Percentiles rank a stretch among this genome's conserved stretches.
Conservation (phyloP, 805 yeast species). For the Wickerhamomyces sydowiorum region DNA sequence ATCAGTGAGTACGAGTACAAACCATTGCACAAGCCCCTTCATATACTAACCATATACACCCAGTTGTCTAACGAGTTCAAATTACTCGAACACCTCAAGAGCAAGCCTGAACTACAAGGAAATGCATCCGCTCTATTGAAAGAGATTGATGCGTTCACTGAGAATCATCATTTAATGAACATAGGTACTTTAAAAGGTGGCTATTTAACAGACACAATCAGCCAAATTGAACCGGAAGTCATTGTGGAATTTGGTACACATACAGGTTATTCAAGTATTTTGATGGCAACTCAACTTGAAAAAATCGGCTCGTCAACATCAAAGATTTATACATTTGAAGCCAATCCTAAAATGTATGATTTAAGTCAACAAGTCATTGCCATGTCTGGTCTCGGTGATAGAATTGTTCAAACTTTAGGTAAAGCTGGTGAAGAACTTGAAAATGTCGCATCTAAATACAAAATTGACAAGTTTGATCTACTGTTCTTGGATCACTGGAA, state of each 20-base stretch:
- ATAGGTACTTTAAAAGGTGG: constrained; percentile 8
- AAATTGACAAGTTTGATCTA: constrained; percentile 24
- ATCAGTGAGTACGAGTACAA: background rate
- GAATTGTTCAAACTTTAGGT: constrained; percentile 11
- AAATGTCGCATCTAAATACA: constrained; percentile 7
- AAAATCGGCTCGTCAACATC: constrained; percentile 4
- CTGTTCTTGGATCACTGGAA: constrained; percentile 37
- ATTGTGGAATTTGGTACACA: constrained; percentile 18
- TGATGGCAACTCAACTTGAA: constrained; percentile 11
- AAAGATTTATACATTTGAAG: constrained; percentile 16
- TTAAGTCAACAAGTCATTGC: constrained; percentile 11
- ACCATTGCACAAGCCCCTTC: background rate
- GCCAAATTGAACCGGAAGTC: constrained; percentile 8
- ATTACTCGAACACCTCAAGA: constrained; percentile 1
- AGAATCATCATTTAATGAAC: constrained; percentile 1
- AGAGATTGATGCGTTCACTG: constrained; percentile 10
- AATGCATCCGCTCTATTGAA: constrained; percentile 12
- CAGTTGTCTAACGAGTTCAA: background rate
- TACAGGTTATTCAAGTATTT: constrained; percentile 14
- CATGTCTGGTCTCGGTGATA: constrained; percentile 14
- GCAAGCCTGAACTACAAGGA: constrained; percentile 4
- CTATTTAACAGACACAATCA: constrained; percentile 3
- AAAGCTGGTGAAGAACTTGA: constrained; percentile 11
- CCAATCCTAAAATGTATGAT: constrained; percentile 5
- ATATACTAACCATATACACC: background rate